A percentile compares a stretch with the other conserved stretches of the same genome.
Conservation (phyloP, 73 alveolate species). For the Paramecium octaurelia region DNA sequence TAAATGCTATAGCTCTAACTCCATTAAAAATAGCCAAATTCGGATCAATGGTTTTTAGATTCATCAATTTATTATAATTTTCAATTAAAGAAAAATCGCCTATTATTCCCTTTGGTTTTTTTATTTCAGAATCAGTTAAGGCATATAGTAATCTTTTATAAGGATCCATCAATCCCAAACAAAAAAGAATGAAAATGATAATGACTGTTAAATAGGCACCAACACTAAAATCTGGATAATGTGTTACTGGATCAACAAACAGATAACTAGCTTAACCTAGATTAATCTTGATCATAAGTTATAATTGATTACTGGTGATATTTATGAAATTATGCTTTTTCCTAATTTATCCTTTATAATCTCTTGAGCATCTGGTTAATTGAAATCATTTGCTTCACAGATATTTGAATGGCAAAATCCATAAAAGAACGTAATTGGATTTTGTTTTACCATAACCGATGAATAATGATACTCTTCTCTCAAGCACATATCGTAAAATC, state of each 20-base stretch:
- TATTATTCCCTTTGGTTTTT: not conserved
- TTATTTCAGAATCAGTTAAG: not conserved
- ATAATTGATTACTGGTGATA: not conserved
- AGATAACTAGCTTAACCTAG: not conserved
- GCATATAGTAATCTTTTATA: not conserved
- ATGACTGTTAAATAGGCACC: not conserved
- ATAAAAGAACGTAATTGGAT: not conserved
- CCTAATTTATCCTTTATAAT: not conserved
- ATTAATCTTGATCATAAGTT: not conserved
- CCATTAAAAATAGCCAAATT: slow-evolving; percentile 24
- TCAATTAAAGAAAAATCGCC: slow-evolving; percentile 3
- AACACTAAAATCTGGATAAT: not conserved
- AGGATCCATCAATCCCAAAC: not conserved
- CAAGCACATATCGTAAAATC: not conserved
- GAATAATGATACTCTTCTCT: not conserved
- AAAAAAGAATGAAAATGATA: not conserved
- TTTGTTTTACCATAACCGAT: not conserved
- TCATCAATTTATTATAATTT: not conserved
- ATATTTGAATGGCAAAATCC: not conserved
- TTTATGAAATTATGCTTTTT: not conserved
- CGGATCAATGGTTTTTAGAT: not conserved
- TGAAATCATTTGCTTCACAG: not conserved
- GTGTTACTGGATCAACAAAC: not conserved
- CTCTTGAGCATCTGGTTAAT: not conserved
- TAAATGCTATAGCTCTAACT: slow-evolving; percentile 11